Evolutionary conservation across 352 stramenopile genomes (phyloP).

Genomic region (Phytophthora europaea): DNA sequence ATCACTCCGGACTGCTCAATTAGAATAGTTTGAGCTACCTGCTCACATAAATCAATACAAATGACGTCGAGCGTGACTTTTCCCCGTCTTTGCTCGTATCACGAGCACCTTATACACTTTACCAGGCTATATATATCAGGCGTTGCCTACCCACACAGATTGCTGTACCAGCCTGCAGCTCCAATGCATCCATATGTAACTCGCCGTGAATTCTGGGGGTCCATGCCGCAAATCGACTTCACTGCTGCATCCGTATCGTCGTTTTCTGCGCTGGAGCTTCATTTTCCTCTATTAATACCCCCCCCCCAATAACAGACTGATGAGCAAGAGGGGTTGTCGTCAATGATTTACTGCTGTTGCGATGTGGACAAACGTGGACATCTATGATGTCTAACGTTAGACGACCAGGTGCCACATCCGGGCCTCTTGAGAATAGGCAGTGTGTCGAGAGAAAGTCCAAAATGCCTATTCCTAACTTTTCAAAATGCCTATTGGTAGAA

Average conservation of each 20-base stretch:
- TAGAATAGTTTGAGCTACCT: no score
- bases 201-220: slow-evolving; percentile 41
- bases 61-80: no score
- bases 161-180: slow-evolving; percentile 57
- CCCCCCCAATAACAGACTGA: background rate
- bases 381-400: slow-evolving; percentile 72
- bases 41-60: no score
- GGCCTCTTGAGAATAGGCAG: no score
- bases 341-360: slow-evolving; percentile 17
- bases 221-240: background rate
- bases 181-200: slow-evolving; percentile 61
- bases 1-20: no score
- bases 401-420: slow-evolving; percentile 67
- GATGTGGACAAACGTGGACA: slow-evolving; percentile 55
- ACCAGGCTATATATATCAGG: no score
- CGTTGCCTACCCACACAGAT: no score
- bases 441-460: no score
- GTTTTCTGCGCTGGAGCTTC: slow-evolving; percentile 22
- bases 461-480: no score
- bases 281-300: slow-evolving; percentile 29
- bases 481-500: no score
- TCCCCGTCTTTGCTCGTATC: no score
- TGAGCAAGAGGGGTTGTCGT: slow-evolving; percentile 24
- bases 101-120: no score
- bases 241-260: background rate